A percentile compares a stretch with the other conserved stretches of the same genome.
phyloP scores from a whole-genome alignment of 305 asterid species.

The Solanum hybrid region DNA sequence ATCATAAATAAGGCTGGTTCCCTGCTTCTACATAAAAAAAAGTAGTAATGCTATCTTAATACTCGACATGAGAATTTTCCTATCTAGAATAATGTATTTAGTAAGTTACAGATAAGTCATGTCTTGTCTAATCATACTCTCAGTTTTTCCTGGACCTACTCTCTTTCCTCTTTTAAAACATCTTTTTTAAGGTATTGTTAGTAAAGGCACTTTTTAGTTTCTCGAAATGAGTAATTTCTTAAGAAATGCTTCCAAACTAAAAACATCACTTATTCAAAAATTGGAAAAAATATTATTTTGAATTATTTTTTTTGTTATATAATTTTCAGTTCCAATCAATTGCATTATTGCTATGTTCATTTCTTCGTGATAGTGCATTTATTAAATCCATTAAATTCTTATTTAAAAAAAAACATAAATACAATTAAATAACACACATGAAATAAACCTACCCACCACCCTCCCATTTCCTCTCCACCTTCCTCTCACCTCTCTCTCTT shows the following conservation, averaged over 20 bases:
- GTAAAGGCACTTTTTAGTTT: no score
- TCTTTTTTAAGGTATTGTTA: not conserved
- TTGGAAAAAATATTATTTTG: not conserved
- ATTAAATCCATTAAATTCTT: constrained; percentile 21
- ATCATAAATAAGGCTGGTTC: no score
- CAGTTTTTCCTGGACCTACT: accelerated
- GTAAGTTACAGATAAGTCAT: not conserved
- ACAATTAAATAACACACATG: no score
- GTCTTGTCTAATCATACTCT: not conserved
- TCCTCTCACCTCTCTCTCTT: constrained; percentile 20
- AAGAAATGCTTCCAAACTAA: not conserved
- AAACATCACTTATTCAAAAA: not conserved
- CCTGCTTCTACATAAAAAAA: not conserved
- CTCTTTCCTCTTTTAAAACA: not conserved
- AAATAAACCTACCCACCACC: not conserved
- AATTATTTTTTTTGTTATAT: not conserved
- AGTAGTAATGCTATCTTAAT: no score
- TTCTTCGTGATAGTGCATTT: constrained; percentile 24
- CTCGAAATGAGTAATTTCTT: not conserved
- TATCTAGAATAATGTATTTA: not conserved
- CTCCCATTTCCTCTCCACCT: constrained; percentile 50
- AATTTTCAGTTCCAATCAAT: not conserved
- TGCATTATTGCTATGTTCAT: not conserved
- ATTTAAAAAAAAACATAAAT: not conserved
- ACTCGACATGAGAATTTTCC: not conserved